Percentiles rank a stretch among this genome's conserved stretches.
phyloP scores from a whole-genome alignment of 73 alveolate species.

The Uronychia binucleata region DNA sequence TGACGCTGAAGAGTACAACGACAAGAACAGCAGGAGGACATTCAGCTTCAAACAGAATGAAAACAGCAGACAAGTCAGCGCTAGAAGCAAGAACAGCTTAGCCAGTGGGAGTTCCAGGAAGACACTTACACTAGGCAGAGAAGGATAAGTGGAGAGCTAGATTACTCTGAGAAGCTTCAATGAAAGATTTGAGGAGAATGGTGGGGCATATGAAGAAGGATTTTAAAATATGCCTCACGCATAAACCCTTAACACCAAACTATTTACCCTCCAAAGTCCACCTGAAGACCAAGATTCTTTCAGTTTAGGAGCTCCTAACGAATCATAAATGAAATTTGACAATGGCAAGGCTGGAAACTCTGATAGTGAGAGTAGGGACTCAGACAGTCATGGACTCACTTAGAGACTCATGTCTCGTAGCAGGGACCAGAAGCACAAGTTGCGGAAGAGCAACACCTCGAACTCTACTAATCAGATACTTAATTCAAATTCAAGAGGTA shows the following conservation, averaged over 20 bases:
- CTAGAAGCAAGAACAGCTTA: not conserved
- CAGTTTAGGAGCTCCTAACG: not conserved
- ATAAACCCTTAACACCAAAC: too few relatives aligned
- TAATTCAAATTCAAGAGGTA: not conserved
- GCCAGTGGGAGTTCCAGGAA: not conserved
- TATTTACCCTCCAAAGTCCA: too few relatives aligned
- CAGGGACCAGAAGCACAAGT: not conserved
- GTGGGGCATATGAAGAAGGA: not conserved
- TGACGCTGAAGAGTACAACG: too few relatives aligned
- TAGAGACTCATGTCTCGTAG: not conserved
- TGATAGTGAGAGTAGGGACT: not conserved
- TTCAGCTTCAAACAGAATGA: too few relatives aligned
- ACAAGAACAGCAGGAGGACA: too few relatives aligned
- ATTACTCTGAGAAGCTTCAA: not conserved
- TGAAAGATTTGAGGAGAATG: not conserved
- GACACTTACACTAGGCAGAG: not conserved
- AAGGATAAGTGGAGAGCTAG: not conserved
- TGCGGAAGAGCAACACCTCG: not conserved
- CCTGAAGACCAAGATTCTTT: not conserved
- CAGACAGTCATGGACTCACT: not conserved
- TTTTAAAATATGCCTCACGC: not conserved
- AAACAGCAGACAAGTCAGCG: too few relatives aligned
- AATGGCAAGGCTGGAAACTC: not conserved
- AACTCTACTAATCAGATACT: not conserved
- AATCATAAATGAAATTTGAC: not conserved